Base-by-base conservation (phyloP, 2,329 filamentous ascomycete species). In the Pestalotiopsis fici region DNA sequence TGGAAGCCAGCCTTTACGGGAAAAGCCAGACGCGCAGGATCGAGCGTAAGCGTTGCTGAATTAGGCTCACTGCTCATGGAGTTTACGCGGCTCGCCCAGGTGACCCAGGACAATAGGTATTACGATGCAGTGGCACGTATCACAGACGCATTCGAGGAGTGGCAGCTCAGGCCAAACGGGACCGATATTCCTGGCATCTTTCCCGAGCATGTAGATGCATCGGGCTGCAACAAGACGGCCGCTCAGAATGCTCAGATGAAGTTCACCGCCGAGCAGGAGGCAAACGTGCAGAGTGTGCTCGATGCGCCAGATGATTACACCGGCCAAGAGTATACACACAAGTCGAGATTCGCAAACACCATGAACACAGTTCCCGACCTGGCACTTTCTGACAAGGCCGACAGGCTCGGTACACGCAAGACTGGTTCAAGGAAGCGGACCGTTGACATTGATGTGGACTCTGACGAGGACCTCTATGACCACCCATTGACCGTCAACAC, bases 91-190 rank as follows among this genome's bases (percentile, higher is more conserved):
- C 85, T 98, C 57, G 93, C 94, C 9, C 95, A 98, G 78, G 83
- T 98, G 70, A 97, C 95, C 0, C 88, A 89, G 67, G 85, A 95
- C 68, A 80, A 91, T 72, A 94, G 91, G 77, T 98, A 97, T 80
- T 98, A 97, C 76, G 95, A 97, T 80, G 94, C 94, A 18, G 86
- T 97, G 69, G 93, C 93, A 61, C 90, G 94, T 68, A 93, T 98
- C 73, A 97, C 93, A 21, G 85, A 97, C 75, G 91, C 90, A 7
- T 85, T 98, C 28, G 88, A 94, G 69, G 87, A 91, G 64, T 89
- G 91, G 80, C 93, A 97, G 80, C 87, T 90, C 72, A 82, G 83
- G 2, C 50, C 63, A 3, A 23, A 35, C 27, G 87, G 84, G 4
- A 95, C 92, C 0, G 84, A 85, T 3, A 82, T 97, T 7, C 89